phyloP scores from a whole-genome alignment of 2,329 filamentous ascomycete genomes.

The Colletotrichum orchidophilum region DNA sequence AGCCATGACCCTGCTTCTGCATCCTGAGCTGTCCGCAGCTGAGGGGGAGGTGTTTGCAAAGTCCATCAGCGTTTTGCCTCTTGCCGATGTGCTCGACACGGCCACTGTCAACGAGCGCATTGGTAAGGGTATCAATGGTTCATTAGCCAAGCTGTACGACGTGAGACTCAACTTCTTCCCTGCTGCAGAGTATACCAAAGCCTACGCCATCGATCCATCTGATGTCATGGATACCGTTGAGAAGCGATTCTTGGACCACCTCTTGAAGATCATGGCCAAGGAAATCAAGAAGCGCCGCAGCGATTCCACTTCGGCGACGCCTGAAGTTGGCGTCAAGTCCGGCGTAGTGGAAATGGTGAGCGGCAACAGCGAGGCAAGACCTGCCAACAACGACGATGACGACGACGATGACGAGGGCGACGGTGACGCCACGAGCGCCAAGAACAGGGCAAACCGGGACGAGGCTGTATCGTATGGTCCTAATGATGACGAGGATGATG shows the following conservation, averaged over 20 bases:
- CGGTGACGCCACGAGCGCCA: conserved; percentile 79
- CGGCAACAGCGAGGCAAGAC: conserved; percentile 48
- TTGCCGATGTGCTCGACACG: conserved; percentile 85
- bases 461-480: conserved; percentile 90
- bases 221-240: conserved; percentile 87
- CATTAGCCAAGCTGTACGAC: conserved; percentile 85
- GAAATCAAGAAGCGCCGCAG: conserved; percentile 85
- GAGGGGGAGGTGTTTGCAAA: conserved; percentile 87
- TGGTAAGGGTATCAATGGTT: conserved; percentile 73
- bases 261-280: conserved; percentile 75
- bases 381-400: conserved; percentile 64
- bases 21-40: conserved; percentile 73
- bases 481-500: conserved; percentile 91
- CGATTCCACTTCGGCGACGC: conserved; percentile 74
- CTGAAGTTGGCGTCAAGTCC: conserved; percentile 71
- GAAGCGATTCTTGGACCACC: conserved; percentile 76
- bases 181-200: conserved; percentile 80
- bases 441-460: conserved; percentile 77
- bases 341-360: conserved; percentile 62
- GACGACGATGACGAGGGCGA: conserved; percentile 81
- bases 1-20: conserved; percentile 84
- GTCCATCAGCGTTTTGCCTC: conserved; percentile 84
- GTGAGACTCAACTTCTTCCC: conserved; percentile 87
- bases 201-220: conserved; percentile 82
- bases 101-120: conserved; percentile 83